Percentiles rank a stretch among this genome's conserved stretches.
Evolutionary conservation across 1,284 basidiomycete species (phyloP).

Genomic region (Boletellus deceptivus): DNA sequence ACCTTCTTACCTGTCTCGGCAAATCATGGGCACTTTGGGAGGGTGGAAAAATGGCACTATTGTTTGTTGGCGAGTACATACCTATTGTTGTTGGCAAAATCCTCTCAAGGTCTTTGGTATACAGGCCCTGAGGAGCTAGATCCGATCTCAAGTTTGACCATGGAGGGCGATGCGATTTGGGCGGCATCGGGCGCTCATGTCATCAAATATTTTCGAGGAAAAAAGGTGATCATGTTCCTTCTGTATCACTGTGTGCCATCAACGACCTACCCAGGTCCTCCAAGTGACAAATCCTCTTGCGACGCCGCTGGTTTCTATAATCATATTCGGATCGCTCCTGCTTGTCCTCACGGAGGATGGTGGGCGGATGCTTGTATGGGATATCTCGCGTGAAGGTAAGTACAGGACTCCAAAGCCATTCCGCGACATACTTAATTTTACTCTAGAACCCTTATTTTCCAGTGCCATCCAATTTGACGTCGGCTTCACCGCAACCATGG

Average conservation of each 20-base stretch:
- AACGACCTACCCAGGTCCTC: conserved; percentile 36
- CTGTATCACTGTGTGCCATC: conserved; percentile 1
- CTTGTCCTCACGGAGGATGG: conserved; percentile 83
- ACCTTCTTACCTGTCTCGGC: conserved; percentile 88
- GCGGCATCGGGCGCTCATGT: conserved; percentile 69
- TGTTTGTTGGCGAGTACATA: conserved; percentile 82
- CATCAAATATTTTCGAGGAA: conserved; percentile 84
- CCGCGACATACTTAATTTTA: conserved; percentile 9
- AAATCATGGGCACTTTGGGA: conserved; percentile 97
- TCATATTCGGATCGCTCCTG: conserved; percentile 79
- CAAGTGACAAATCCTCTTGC: conserved; percentile 64
- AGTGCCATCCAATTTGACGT: conserved; percentile 68
- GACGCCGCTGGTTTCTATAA: conserved; percentile 55
- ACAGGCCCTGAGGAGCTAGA: conserved; percentile 77
- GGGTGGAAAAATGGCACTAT: conserved; percentile 85
- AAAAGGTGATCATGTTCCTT: conserved; percentile 58
- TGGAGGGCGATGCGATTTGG: conserved; percentile 89
- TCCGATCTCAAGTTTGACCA: conserved; percentile 73
- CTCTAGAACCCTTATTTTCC: conserved; percentile 28
- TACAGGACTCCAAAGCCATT: neutral
- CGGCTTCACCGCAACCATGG: conserved; percentile 78
- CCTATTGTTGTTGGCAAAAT: neutral
- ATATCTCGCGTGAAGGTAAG: conserved; percentile 48
- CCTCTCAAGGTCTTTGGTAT: conserved; percentile 6
- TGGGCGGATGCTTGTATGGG: conserved; percentile 79